These are phyloP conservation scores for Stephanodiscus minutulus DNA, from an alignment of 108 stramenopile species.

Conservation along the genomic window DNA sequence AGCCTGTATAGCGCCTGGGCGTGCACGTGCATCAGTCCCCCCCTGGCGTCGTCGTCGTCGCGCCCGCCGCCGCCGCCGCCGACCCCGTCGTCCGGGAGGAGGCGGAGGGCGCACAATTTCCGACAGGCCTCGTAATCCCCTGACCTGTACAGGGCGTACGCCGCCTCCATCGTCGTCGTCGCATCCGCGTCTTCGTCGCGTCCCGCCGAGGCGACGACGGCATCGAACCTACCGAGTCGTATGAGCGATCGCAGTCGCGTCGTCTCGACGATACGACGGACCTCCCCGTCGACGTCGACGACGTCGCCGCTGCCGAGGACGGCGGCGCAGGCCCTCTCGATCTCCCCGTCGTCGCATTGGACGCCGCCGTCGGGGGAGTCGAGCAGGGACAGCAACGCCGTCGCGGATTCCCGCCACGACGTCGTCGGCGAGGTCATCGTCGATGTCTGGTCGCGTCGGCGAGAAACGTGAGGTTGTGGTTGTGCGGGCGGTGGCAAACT, in stretches of 20 bases:
- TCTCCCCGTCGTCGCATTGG: neutral
- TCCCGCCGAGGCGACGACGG: conserved; percentile 13
- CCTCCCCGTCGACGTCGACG: conserved; percentile 11
- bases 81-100: neutral
- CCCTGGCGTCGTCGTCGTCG: neutral
- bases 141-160: conserved; percentile 45
- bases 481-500: no score
- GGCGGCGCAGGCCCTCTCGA: conserved; percentile 7
- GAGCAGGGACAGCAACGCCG: neutral
- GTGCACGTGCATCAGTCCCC: conserved; percentile 43
- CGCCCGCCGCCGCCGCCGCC: no score
- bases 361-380: neutral
- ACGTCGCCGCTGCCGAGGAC: neutral
- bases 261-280: conserved; percentile 21
- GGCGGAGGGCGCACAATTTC: conserved; percentile 20
- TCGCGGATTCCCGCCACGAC: neutral
- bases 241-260: conserved; percentile 45
- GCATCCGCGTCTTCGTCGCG: neutral
- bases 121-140: conserved; percentile 46
- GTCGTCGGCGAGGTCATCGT: no score
- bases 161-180: conserved; percentile 29
- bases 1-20: conserved; percentile 51
- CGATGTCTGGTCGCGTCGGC: no score
- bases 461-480: no score
- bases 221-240: conserved; percentile 18